phyloP scores from a whole-genome alignment of 805 yeast species.

The Lachancea fermentati region DNA sequence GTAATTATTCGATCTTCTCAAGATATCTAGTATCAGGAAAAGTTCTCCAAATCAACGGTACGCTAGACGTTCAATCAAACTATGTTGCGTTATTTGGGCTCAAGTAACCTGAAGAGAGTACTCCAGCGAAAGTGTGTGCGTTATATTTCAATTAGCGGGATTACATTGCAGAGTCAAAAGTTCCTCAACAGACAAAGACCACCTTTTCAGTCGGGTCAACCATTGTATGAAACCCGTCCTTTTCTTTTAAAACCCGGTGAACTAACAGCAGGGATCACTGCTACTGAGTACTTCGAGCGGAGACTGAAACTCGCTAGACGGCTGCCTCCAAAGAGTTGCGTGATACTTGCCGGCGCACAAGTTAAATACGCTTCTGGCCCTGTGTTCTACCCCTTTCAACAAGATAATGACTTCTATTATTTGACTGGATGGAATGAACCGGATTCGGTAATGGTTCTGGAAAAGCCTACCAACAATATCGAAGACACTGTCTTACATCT shows the following conservation, averaged over 20 bases:
- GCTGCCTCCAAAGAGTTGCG: slow-evolving; percentile 60
- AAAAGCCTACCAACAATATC: slow-evolving; percentile 49
- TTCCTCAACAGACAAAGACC: slow-evolving; percentile 5
- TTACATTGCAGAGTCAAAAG: neutral
- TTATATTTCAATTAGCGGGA: neutral
- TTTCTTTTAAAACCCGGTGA: slow-evolving; percentile 68
- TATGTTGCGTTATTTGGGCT: neutral
- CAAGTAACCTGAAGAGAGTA: neutral
- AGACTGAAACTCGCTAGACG: slow-evolving; percentile 51
- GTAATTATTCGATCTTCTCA: neutral
- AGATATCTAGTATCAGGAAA: neutral
- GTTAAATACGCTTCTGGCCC: slow-evolving; percentile 82
- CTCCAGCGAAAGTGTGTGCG: neutral
- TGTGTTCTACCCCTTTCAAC: slow-evolving; percentile 89
- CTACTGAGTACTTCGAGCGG: slow-evolving; percentile 74
- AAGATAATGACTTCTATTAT: slow-evolving; percentile 81
- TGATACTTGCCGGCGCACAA: slow-evolving; percentile 67
- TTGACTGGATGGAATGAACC: slow-evolving; percentile 93
- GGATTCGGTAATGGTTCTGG: slow-evolving; percentile 62
- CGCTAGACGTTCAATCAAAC: neutral
- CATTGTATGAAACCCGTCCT: slow-evolving; percentile 80
- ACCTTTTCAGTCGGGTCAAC: slow-evolving; percentile 66
- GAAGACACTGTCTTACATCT: slow-evolving; percentile 60
- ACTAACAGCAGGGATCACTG: slow-evolving; percentile 82
- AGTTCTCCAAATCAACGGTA: neutral